Evolutionary conservation across 495 filamentous ascomycete species (phyloP), one percentile per base, ranked within the genome.

Genomic region (Annulohypoxylon bovei): DNA sequence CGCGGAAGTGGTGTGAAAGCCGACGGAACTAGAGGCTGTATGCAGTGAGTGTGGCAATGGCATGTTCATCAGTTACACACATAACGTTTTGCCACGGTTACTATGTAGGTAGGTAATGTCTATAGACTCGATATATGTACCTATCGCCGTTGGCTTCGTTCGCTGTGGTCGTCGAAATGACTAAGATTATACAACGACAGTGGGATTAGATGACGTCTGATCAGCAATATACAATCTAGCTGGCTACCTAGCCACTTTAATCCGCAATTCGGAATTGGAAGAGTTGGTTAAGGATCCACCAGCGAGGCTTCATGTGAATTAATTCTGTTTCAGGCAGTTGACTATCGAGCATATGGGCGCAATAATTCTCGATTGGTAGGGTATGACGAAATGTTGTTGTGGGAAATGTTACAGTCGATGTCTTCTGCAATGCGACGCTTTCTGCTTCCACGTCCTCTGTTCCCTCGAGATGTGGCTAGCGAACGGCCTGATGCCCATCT

Each of bases 391-490:
- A 72, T 68, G 47, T 11, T 12, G 30, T 56, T 33, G 49, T 56
- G 14, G 46, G 50, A 62, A 64, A 65, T 68, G 65, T n/a, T 61
- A 68, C 70, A 32, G 53, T 62, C 42, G 16, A 65, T 47, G 65
- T 60, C 62, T 62, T 56, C 30, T 50, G 54, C 70, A 68, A 72
- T 72, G 65, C 56, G 59, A 72, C 70, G 33, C 60, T 65, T 65
- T 59, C 28, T 52, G 60, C 50, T 61, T 50, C 55, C 32, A 62
- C 18, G n/a, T 47, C 65, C 47, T 55, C 46, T 53, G 44, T 72
- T 56, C 55, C 40, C 44, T 72, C n/a, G 32, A 52, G 55, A 68
- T 68, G 59, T 72, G 70, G 68, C 70, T 60, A 61, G 28, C 42
- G 60, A 61, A 64, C 46, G 47, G 55, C 30, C 54, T 64, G 46